A percentile compares a stretch with the other conserved stretches of the same genome.
Conservation (phyloP, 2,329 filamentous ascomycete species). For the Knufia petricola region DNA sequence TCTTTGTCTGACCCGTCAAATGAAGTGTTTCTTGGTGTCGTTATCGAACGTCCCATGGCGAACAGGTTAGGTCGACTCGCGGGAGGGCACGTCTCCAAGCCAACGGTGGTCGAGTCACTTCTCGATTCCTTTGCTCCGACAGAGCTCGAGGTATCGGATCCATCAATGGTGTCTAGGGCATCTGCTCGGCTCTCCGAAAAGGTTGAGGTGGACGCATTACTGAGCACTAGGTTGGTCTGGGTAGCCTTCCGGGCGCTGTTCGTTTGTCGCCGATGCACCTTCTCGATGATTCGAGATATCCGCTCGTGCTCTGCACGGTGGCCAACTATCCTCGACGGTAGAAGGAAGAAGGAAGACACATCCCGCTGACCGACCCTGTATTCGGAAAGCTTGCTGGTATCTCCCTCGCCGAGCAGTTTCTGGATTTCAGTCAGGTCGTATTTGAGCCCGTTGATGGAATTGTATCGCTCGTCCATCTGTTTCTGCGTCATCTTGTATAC, state of each 20-base stretch:
- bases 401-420: slow-evolving; percentile 63
- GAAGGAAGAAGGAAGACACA: slow-evolving; percentile 82
- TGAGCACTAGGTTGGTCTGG: slow-evolving; percentile 36
- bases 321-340: slow-evolving; percentile 74
- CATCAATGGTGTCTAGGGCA: slow-evolving; percentile 40
- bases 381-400: slow-evolving; percentile 58
- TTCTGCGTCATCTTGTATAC: slow-evolving; percentile 91
- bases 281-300: slow-evolving; percentile 66
- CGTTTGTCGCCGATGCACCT: slow-evolving; percentile 57
- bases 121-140: slow-evolving; percentile 30
- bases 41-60: slow-evolving; percentile 11
- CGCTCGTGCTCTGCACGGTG: slow-evolving; percentile 61
- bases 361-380: slow-evolving; percentile 76
- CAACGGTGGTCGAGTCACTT: slow-evolving; percentile 29
- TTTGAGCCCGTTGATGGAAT: slow-evolving; percentile 77
- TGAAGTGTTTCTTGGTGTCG: slow-evolving; percentile 12
- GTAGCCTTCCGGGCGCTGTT: slow-evolving; percentile 26
- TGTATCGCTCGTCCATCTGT: slow-evolving; percentile 76
- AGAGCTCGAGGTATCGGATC: slow-evolving; percentile 43
- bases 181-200: slow-evolving; percentile 43
- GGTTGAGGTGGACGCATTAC: slow-evolving; percentile 45
- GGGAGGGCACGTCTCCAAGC: slow-evolving; percentile 9
- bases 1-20: slow-evolving; percentile 29
- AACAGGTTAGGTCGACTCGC: not conserved
- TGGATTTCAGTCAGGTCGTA: slow-evolving; percentile 68